Evolutionary conservation across 345 rosid genomes (phyloP).

Genomic region (Moricandia arvensis): DNA sequence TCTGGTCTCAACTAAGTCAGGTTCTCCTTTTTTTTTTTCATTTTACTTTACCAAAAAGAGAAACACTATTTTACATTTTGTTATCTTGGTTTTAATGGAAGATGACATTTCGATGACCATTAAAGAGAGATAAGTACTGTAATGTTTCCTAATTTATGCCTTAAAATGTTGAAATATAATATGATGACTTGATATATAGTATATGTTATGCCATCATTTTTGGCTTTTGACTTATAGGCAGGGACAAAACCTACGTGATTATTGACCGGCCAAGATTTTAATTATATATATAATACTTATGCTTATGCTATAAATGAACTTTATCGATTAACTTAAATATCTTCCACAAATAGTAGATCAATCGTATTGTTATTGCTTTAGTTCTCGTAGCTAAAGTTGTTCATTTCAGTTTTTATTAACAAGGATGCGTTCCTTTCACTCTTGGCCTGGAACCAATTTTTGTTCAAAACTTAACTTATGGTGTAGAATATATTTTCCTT

Average conservation of each 20-base stretch:
- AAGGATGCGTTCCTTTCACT: no score
- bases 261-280: slow-evolving; percentile 22
- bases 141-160: not conserved
- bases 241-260: slow-evolving; percentile 14
- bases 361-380: no score
- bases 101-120: slow-evolving; percentile 31
- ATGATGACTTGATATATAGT: not conserved
- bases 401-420: no score
- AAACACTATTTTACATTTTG: slow-evolving; percentile 26
- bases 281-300: not conserved
- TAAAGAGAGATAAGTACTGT: slow-evolving; percentile 19
- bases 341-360: no score
- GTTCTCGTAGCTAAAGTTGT: no score
- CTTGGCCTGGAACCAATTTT: no score
- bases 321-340: no score
- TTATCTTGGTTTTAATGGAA: slow-evolving; percentile 26
- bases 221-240: slow-evolving; percentile 31
- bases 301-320: not conserved
- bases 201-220: slow-evolving; percentile 26
- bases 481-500: no score
- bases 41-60: slow-evolving; percentile 14
- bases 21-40: not conserved
- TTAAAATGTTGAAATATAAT: not conserved
- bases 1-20: slow-evolving; percentile 20
- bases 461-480: no score